Conservation (phyloP, 148 eudicot species). For the Drosera capensis region DNA sequence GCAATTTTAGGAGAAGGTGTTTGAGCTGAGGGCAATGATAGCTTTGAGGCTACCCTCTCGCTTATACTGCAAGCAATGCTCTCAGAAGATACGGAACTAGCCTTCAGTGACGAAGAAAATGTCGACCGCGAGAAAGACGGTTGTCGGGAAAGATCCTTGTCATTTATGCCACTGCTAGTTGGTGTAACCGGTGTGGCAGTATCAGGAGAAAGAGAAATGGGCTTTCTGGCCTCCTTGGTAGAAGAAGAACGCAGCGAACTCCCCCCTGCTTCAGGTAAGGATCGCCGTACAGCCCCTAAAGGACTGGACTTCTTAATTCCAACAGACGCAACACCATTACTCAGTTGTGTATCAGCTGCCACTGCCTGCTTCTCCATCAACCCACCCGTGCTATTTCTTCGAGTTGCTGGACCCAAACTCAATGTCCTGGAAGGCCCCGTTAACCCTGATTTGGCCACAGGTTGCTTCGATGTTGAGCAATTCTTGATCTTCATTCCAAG, state of each 20-base stretch:
- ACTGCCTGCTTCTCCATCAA: slow-evolving; percentile 35
- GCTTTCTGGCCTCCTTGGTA: slow-evolving; percentile 28
- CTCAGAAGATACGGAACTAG: slow-evolving; percentile 38
- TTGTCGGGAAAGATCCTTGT: slow-evolving; percentile 30
- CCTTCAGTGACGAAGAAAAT: slow-evolving; percentile 37
- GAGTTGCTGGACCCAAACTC: slow-evolving; percentile 22
- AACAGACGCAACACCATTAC: slow-evolving; percentile 14
- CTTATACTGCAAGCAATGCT: slow-evolving; percentile 39
- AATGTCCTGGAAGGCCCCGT: slow-evolving; percentile 28
- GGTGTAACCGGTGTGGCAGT: slow-evolving; percentile 33
- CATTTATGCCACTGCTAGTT: slow-evolving; percentile 23
- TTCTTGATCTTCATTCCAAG: slow-evolving; percentile 26
- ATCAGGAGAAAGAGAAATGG: slow-evolving; percentile 36
- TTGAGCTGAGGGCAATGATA: slow-evolving; percentile 9
- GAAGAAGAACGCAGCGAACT: slow-evolving; percentile 28
- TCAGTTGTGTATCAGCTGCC: slow-evolving; percentile 14
- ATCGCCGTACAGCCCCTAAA: slow-evolving; percentile 34
- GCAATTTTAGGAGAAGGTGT: slow-evolving; percentile 14
- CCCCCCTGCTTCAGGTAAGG: slow-evolving; percentile 57
- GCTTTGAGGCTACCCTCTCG: slow-evolving; percentile 30
- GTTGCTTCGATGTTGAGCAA: slow-evolving; percentile 20
- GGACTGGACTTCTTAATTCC: slow-evolving; percentile 18
- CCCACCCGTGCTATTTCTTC: slow-evolving; percentile 82
- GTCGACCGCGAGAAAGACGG: slow-evolving; percentile 19
- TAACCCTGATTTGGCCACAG: slow-evolving; percentile 26